phyloP scores from a whole-genome alignment of 345 rosid species.

The Acer yangbiense region DNA sequence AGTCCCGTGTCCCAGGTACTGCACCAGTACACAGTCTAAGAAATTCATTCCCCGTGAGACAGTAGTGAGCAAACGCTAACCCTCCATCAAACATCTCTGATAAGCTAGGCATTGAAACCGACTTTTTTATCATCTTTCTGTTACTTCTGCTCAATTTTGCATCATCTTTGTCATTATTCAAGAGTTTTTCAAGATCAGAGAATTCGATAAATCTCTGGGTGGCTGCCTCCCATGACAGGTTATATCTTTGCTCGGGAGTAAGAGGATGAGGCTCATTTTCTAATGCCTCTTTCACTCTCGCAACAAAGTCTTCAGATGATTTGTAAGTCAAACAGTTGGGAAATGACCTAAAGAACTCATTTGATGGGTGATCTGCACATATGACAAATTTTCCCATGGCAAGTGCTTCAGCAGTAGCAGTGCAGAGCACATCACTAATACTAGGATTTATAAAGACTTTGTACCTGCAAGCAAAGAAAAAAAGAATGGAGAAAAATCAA shows the following conservation, averaged over 20 bases:
- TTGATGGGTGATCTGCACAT: slow-evolving; percentile 97
- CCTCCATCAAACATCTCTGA: slow-evolving; percentile 78
- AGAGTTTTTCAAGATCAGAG: slow-evolving; percentile 72
- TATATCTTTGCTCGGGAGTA: slow-evolving; percentile 73
- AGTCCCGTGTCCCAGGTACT: slow-evolving; percentile 77
- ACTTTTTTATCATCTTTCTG: slow-evolving; percentile 40
- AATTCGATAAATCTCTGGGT: slow-evolving; percentile 85
- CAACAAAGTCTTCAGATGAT: slow-evolving; percentile 80
- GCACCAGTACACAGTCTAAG: slow-evolving; percentile 85
- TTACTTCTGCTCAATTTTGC: slow-evolving; percentile 22
- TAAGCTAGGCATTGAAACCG: slow-evolving; percentile 61
- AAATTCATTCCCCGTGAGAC: slow-evolving; percentile 86
- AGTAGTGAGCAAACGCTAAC: slow-evolving; percentile 82
- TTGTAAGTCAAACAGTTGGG: slow-evolving; percentile 94
- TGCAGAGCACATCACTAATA: slow-evolving; percentile 94
- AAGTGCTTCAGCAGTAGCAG: slow-evolving; percentile 98
- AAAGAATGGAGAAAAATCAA: background rate
- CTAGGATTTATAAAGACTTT: slow-evolving; percentile 98
- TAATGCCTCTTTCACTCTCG: slow-evolving; percentile 84
- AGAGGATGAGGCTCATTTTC: slow-evolving; percentile 85
- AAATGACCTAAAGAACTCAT: slow-evolving; percentile 92
- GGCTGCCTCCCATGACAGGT: slow-evolving; percentile 98
- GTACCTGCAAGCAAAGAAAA: slow-evolving; percentile 66
- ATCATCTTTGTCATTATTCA: slow-evolving; percentile 31
- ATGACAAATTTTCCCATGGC: slow-evolving; percentile 98